phyloP scores from a whole-genome alignment of 768 basidiomycete species.

The Termitomyces sp. region DNA sequence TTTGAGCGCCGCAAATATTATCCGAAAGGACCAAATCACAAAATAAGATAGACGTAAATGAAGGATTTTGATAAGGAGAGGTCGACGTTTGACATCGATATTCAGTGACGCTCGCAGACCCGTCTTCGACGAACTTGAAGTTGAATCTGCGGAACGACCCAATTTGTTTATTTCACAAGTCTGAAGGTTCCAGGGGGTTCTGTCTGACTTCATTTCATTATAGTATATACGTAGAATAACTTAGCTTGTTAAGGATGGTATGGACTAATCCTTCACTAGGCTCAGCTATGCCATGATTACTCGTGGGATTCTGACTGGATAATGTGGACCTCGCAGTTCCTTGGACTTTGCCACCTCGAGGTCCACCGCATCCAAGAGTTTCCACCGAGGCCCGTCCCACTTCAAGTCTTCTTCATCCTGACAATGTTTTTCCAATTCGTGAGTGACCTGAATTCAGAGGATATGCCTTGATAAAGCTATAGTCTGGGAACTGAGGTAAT shows the following conservation, averaged over 20 bases:
- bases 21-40: background rate
- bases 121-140: background rate
- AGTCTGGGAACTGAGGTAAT: background rate
- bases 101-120: background rate
- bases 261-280: background rate
- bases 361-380: background rate
- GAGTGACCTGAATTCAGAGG: background rate
- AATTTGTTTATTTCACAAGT: background rate
- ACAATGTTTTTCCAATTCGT: background rate
- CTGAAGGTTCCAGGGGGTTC: too few relatives aligned
- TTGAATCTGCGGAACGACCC: too few relatives aligned
- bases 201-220: background rate
- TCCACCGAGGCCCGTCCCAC: slow-evolving; percentile 1
- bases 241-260: background rate
- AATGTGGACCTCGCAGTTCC: background rate
- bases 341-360: background rate
- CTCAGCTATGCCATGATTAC: background rate
- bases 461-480: background rate
- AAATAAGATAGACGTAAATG: background rate
- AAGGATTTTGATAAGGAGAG: background rate
- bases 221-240: background rate
- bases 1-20: background rate
- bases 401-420: background rate
- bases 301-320: background rate
- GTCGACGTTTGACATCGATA: background rate